phyloP scores from a whole-genome alignment of 768 basidiomycete genomes.

The Russula dissimulans region DNA sequence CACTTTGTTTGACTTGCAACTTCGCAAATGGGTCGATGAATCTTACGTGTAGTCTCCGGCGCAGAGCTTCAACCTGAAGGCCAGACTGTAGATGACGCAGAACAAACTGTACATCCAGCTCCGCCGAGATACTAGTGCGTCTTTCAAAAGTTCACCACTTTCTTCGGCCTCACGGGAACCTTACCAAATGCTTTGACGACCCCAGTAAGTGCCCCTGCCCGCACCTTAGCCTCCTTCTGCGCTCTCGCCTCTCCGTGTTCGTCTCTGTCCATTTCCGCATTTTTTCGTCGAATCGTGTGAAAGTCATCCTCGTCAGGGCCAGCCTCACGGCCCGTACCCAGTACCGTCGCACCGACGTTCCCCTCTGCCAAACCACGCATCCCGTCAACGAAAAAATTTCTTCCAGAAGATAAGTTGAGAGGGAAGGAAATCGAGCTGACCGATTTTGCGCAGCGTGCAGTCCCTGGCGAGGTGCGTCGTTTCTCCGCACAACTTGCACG shows the following conservation, averaged over 20 bases:
- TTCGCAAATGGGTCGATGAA: no score
- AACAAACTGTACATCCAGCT: background rate
- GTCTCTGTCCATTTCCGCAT: conserved; percentile 48
- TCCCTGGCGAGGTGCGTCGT: conserved; percentile 81
- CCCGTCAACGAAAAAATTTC: no score
- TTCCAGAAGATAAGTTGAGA: no score
- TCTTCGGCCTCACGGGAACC: conserved; percentile 28
- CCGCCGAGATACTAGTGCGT: background rate
- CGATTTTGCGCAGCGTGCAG: conserved; percentile 57
- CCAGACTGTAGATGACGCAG: no score
- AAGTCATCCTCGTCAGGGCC: conserved; percentile 97
- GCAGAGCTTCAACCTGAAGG: no score
- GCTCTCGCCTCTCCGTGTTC: conserved; percentile 41
- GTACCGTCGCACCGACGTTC: conserved; percentile 34
- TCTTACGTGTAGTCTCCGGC: no score
- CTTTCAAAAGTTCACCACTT: conserved; percentile 40
- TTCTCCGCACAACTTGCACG: conserved; percentile 81
- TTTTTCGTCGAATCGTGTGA: conserved; percentile 64
- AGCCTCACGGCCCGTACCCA: conserved; percentile 40
- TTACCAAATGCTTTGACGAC: conserved; percentile 23
- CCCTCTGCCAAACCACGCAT: conserved; percentile 24
- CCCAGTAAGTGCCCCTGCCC: conserved; percentile 37
- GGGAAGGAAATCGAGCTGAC: conserved; percentile 2
- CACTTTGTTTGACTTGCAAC: no score
- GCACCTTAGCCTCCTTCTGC: conserved; percentile 36